These are phyloP conservation scores for Fusarium sp. DNA, from an alignment of 2,329 filamentous ascomycete genomes.

Conservation along the genomic window DNA sequence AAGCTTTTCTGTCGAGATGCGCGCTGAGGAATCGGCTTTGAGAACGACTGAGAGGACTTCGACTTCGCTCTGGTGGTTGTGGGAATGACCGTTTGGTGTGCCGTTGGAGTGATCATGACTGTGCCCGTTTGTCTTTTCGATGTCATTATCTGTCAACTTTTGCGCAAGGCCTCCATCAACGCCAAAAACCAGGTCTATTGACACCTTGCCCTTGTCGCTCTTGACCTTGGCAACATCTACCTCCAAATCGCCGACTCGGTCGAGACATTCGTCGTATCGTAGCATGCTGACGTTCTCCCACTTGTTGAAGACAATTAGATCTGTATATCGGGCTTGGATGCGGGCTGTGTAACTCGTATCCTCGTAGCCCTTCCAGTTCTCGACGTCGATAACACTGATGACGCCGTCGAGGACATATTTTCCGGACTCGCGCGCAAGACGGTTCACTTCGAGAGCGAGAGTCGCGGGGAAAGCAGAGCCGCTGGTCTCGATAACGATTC, in stretches of 20 bases:
- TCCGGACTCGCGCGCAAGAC: slow-evolving; percentile 76
- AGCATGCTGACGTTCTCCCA: slow-evolving; percentile 84
- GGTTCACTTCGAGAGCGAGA: slow-evolving; percentile 89
- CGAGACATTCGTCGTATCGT: slow-evolving; percentile 81
- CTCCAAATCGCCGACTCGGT: slow-evolving; percentile 84
- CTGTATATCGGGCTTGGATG: slow-evolving; percentile 89
- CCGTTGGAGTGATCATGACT: slow-evolving; percentile 51
- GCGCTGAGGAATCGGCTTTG: slow-evolving; percentile 56
- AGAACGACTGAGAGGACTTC: slow-evolving; percentile 90
- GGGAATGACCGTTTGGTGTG: slow-evolving; percentile 59
- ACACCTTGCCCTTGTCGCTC: slow-evolving; percentile 83
- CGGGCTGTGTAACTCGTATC: slow-evolving; percentile 91
- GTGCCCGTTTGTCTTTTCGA: slow-evolving; percentile 53
- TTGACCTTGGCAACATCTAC: slow-evolving; percentile 87
- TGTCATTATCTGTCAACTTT: slow-evolving; percentile 60
- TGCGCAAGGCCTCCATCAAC: slow-evolving; percentile 84
- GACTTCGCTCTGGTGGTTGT: slow-evolving; percentile 83
- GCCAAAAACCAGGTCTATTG: slow-evolving; percentile 84
- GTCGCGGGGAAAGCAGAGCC: slow-evolving; percentile 91
- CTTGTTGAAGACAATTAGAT: slow-evolving; percentile 93
- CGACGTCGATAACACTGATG: slow-evolving; percentile 89
- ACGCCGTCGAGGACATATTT: slow-evolving; percentile 86
- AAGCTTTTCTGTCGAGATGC: slow-evolving; percentile 72
- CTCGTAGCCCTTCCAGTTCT: slow-evolving; percentile 95
- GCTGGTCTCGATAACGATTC: slow-evolving; percentile 94